Evolutionary conservation across 1,139 yeast genomes (phyloP), one percentile per base, ranked within the genome.

Genomic region (Spathaspora sp.): DNA sequence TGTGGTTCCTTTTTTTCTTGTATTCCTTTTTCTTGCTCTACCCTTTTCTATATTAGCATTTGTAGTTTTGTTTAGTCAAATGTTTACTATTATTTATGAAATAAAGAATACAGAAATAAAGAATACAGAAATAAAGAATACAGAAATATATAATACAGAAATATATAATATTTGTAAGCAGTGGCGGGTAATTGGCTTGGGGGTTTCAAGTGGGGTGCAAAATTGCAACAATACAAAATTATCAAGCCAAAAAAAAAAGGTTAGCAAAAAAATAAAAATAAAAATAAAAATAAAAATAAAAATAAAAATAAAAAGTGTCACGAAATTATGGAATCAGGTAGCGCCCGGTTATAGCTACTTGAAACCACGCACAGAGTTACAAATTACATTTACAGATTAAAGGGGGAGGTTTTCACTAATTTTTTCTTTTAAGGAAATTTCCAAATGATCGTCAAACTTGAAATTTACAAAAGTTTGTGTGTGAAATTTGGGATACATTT

Each of bases 161-260:
- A n/a, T n/a, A n/a, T n/a, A n/a, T n/a, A n/a, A n/a, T 20, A 20
- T 20, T 20, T 20, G 23, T 20, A 20, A 20, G 23, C 23, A 4
- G 23, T 20, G 23, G 23, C 23, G 23, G 3, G 9, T 6, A 25
- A 11, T 11, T 11, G 6, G 31, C 31, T 6, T 13, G 16, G 36
- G 16, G 18, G 23, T 20, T 31, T 15, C 36, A 31, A 31, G 36
- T 31, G 36, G 36, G 36, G 36, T 31, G 36, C 36, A 31, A 31
- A 31, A 31, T 31, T 31, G 36, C 36, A 31, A 31, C 36, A 31
- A 31, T 31, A 31, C 17, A 13, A 31, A 13, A 15, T 15, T 15
- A 13, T 9, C 36, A 31, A 13, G 16, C 11, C 11, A 29, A 29
- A 29, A 29, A 29, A 29, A 29, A 29, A 29, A 29, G 11, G 11